Evolutionary conservation across 2,329 filamentous ascomycete genomes (phyloP), one percentile per base, ranked within the genome.

Genomic region (Colletotrichum neosansevieriae): DNA sequence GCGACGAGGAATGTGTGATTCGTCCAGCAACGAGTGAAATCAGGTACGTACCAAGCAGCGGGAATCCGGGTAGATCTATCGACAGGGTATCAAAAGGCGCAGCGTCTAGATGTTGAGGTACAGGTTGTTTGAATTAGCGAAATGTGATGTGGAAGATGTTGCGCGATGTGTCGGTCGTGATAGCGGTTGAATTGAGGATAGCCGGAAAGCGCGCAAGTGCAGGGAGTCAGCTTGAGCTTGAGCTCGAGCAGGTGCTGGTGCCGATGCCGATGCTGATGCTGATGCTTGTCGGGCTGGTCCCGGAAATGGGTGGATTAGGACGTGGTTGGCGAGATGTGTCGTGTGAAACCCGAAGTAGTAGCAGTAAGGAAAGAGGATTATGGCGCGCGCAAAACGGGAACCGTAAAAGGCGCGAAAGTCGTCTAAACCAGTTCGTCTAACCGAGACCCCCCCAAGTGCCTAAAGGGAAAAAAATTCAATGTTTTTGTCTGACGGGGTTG

Each of bases 391-490:
- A 56, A 63, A 58, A 66, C 17, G 42, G 56, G 51, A 62, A 69
- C 69, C 50, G 61, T 64, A 68, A 60, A 60, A 69, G 70, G 63
- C 58, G 64, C 50, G 38, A 51, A 50, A 45, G 50, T 61, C 75
- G 76, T 80, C 79, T 81, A 81, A 79, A 78, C 75, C 78, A 75
- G 76, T 73, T 76, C 76, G 76, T 80, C 79, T 80, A 80, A 78
- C 73, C 76, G 75, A 75, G 74, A 75, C n/a, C 57, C 38, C 21
- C 57, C 63, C 40, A 62, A 58, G 58, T 61, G 74, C 74, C 74
- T 73, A 75, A 78, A 75, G 69, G 69, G 71, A 71, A 58, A 69
- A 67, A 29, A 29, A 24, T 24, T 75, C 69, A 73, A 73, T 60
- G 66, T 51, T 40, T 40, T 17, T 60, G 69, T 65, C 34, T 44